Conservation (phyloP, 371 early-diverging fungal species). For the Ordospora colligata region DNA sequence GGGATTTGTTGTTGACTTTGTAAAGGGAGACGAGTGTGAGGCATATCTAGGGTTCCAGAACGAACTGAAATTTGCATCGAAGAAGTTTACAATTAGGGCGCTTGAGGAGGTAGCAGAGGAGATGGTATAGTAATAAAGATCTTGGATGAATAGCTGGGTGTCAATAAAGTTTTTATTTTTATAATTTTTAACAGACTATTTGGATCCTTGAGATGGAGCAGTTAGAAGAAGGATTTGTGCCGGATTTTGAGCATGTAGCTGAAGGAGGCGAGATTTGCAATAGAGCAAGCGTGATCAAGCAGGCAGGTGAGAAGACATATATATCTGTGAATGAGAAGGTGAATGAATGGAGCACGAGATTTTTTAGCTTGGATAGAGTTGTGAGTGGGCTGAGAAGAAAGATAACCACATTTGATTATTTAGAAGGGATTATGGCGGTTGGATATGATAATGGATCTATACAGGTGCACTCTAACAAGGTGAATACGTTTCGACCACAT, state of each 20-base stretch:
- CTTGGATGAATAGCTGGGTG: slow-evolving; percentile 2
- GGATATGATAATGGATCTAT: slow-evolving; percentile 40
- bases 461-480: not conserved
- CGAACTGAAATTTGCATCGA: slow-evolving; percentile 18
- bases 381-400: not conserved
- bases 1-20: slow-evolving; percentile 88
- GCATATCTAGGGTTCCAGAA: slow-evolving; percentile 34
- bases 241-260: slow-evolving; percentile 27
- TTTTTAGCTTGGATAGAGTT: not conserved
- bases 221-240: slow-evolving; percentile 23
- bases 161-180: not conserved
- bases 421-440: not conserved
- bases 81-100: slow-evolving; percentile 44
- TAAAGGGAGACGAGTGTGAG: slow-evolving; percentile 56
- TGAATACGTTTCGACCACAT: slow-evolving; percentile 7
- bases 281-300: slow-evolving; percentile 11
- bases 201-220: not conserved
- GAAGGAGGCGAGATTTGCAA: not conserved
- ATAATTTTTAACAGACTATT: not conserved
- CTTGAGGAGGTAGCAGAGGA: slow-evolving; percentile 28
- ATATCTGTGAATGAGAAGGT: slow-evolving; percentile 14
- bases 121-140: slow-evolving; percentile 1
- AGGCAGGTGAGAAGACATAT: not conserved
- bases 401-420: slow-evolving; percentile 22
- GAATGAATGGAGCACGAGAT: not conserved